A percentile compares a stretch with the other conserved stretches of the same genome.
Evolutionary conservation across 257 asterid species (phyloP).

Genomic region (Fraxinus anomala): DNA sequence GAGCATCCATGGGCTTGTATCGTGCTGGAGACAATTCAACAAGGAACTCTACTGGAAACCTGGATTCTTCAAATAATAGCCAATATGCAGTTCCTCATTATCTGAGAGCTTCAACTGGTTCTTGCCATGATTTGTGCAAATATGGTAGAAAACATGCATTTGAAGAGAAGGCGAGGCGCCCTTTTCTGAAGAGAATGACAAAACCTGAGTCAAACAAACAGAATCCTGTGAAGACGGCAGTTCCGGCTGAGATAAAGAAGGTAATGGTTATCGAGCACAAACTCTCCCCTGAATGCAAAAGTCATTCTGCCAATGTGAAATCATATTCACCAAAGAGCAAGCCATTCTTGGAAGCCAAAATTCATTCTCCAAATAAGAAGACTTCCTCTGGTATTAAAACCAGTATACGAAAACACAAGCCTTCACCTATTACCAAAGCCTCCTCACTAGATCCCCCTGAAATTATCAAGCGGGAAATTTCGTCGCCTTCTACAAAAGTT

Average conservation of each 20-base stretch:
- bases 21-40: conserved; percentile 29
- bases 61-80: conserved; percentile 21
- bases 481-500: conserved; percentile 31
- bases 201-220: conserved; percentile 28
- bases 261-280: neutral
- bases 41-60: conserved; percentile 43
- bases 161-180: conserved; percentile 36
- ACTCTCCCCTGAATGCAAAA: neutral
- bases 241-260: conserved; percentile 31
- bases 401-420: conserved; percentile 11
- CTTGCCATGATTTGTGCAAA: conserved; percentile 90
- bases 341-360: neutral
- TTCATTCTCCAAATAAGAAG: conserved; percentile 17
- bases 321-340: conserved; percentile 1
- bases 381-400: conserved; percentile 24
- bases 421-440: conserved; percentile 26
- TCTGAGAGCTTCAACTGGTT: conserved; percentile 77
- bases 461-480: conserved; percentile 38
- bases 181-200: conserved; percentile 30
- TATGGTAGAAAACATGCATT: conserved; percentile 48
- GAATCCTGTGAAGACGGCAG: conserved; percentile 9
- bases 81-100: conserved; percentile 51
- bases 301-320: conserved; percentile 11
- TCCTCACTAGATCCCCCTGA: conserved; percentile 36
- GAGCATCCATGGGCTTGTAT: conserved; percentile 36